Base-by-base conservation (phyloP, 768 basidiomycete species). In the Tylopilus sp. region DNA sequence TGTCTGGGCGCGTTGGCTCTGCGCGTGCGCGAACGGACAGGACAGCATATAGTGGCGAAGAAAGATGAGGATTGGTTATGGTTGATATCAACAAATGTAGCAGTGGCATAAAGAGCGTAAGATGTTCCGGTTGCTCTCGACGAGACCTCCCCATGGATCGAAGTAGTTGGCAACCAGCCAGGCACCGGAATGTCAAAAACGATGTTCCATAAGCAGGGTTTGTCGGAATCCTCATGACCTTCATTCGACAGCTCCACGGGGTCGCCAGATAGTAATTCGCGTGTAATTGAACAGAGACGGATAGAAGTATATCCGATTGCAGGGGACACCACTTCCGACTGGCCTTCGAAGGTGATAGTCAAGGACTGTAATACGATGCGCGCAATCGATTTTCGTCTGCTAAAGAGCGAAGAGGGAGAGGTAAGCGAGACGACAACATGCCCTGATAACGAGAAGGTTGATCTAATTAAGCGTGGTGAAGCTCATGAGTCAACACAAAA, bases 361-460 rank as follows among this genome's bases (percentile, higher is more conserved):
- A 96, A 73, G 2, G 90, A 92, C 56, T 83, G 80, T 19, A 93
- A 78, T 6, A 86, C 65, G 37, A 85, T 65, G 34, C 74, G 79
- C 10, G 77, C 69, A 0, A 83, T 68, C 44, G 75, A 72, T 52
- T 76, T 78, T 49, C 51, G 53, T 54, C 77, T 76, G 54, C 79
- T 78, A 56, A 87, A 84, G 24, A 86, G 63, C 12, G 81, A 81
- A 48, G 69, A 76, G 2, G 84, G 72, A 0, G 87, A 77, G 4
- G 80, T 73, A 29, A 94, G 60, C 0, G 83, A 77, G 48, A 96
- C 72, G 22, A 82, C 74, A 21, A 96, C 74, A 65, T 92, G 80
- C 4, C 93, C 94, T 10, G 92, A 87, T 41, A 97, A 78, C 11
- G 94, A 95, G 69, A 93, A 96, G 2, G 84, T 84, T 52, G 88